Evolutionary conservation across 148 eudicot species (phyloP), one percentile per base, ranked within the genome.

Genomic region (Hydrangea macrophylla): DNA sequence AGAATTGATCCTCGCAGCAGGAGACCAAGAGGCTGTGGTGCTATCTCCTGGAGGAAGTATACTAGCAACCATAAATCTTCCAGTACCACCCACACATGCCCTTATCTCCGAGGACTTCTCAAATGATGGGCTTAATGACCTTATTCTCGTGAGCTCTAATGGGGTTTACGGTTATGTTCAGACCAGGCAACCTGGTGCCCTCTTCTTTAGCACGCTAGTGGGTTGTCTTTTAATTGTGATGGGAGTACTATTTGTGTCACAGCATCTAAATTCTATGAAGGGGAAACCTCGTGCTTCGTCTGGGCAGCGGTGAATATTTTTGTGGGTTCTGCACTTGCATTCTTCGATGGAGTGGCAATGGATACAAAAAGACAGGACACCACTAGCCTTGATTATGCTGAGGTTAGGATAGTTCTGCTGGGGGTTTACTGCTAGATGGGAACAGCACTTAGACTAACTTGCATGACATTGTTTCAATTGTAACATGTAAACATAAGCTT

Each of bases 111-210:
- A 81, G 5, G 99, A 95, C 78, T 95, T 95, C 75, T 95, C 99
- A n/a, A 86, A 86, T 69, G 99, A 95, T 20, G 97, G 96, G 58
- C 67, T 95, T 7, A 91, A 90, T 2, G 99, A 95, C 75, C 76
- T 95, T 30, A 86, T 95, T 53, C 72, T 95, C 2, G 90, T 91
- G 12, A 91, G 96, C 45, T 84, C 90, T 10, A 89, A 73, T 50
- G 99, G 99, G 37, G 87, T 91, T 0, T 91, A 95, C 60, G 99
- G 99, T 42, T 95, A 85, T 65, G 96, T 91, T 71, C 99, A 95
- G 76, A 84, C 97, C 4, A 87, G 99, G 83, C 99, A 95, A 76
- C 99, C 99, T 0, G 99, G 99, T 50, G 97, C 99, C 30, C 88
- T 95, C 61, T 95, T 95, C 86, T 91, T 95, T 72, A 91, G 99